phyloP scores from a whole-genome alignment of 2,329 filamentous ascomycete species.

The Penicillium griseofulvum region DNA sequence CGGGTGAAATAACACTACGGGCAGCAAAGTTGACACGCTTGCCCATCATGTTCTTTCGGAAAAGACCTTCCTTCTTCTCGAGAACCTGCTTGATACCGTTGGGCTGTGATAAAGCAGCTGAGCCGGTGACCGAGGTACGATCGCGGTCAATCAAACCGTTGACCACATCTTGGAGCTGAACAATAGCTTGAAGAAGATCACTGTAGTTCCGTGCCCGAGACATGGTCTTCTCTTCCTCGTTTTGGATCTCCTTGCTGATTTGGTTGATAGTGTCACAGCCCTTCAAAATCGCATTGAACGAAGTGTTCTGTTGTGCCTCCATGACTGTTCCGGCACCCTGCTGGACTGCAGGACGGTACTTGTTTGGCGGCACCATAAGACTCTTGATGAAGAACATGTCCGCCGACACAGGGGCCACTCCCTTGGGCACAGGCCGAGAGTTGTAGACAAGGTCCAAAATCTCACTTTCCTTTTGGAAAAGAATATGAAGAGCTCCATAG shows the following conservation, averaged over 20 bases:
- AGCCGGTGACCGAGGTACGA: constrained; percentile 76
- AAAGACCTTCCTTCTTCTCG: constrained; percentile 97
- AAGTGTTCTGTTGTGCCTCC: constrained; percentile 82
- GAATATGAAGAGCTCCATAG: constrained; percentile 68
- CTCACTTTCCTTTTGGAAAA: constrained; percentile 86
- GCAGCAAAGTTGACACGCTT: constrained; percentile 99
- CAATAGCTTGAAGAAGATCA: constrained; percentile 77
- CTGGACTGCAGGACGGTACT: constrained; percentile 80
- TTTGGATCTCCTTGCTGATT: constrained; percentile 68
- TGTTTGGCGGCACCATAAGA: constrained; percentile 86
- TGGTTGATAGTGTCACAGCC: constrained; percentile 70
- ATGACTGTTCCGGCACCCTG: constrained; percentile 78
- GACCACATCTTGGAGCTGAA: constrained; percentile 80
- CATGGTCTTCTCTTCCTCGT: constrained; percentile 45
- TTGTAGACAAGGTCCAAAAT: constrained; percentile 82
- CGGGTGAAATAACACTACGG: constrained; percentile 94
- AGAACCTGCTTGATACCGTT: constrained; percentile 97
- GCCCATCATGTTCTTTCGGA: constrained; percentile 99
- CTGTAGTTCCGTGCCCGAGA: constrained; percentile 62
- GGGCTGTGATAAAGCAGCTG: constrained; percentile 73
- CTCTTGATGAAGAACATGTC: constrained; percentile 94
- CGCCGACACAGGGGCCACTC: constrained; percentile 59
- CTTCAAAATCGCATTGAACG: constrained; percentile 81
- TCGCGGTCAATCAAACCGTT: constrained; percentile 92
- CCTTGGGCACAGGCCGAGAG: constrained; percentile 64